Percentiles rank a stretch among this genome's conserved stretches.
Conservation (phyloP, 495 filamentous ascomycete species). For the Aspergillus nidulans region DNA sequence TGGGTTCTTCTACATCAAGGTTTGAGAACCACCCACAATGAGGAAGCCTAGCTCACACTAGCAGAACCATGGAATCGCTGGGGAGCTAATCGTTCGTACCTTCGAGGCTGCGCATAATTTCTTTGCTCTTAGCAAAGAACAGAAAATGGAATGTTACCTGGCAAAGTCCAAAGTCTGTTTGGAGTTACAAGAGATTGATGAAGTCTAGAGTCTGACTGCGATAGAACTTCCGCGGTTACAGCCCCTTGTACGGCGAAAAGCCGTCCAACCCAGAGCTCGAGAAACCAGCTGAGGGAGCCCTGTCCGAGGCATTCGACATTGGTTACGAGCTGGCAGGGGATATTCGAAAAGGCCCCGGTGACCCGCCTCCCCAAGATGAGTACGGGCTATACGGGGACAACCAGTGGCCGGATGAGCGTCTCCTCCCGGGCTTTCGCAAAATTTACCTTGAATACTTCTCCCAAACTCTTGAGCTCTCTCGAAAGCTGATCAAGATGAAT, state of each 20-base stretch:
- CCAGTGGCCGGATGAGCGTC: slow-evolving; percentile 24
- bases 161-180: slow-evolving; percentile 29
- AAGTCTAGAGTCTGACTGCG: not conserved
- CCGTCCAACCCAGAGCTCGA: slow-evolving; percentile 5
- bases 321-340: slow-evolving; percentile 36
- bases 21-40: not conserved
- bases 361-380: slow-evolving; percentile 16
- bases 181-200: not conserved
- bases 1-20: slow-evolving; percentile 55
- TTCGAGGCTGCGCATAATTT: slow-evolving; percentile 39
- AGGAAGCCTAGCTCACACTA: not conserved
- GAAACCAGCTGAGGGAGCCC: slow-evolving; percentile 6
- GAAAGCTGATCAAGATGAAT: slow-evolving; percentile 38
- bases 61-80: slow-evolving; percentile 36
- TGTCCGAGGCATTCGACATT: slow-evolving; percentile 40
- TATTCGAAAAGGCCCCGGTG: slow-evolving; percentile 15
- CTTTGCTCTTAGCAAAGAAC: slow-evolving; percentile 44
- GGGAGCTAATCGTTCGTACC: slow-evolving; percentile 29
- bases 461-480: slow-evolving; percentile 24
- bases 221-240: slow-evolving; percentile 35
- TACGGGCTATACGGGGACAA: slow-evolving; percentile 26
- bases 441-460: slow-evolving; percentile 25
- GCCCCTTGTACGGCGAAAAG: slow-evolving; percentile 24
- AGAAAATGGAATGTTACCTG: slow-evolving; percentile 42
- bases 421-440: slow-evolving; percentile 17